Percentiles rank a stretch among this genome's conserved stretches.
Evolutionary conservation across 371 early-diverging fungal species (phyloP).

Genomic region (Coemansia sp.): DNA sequence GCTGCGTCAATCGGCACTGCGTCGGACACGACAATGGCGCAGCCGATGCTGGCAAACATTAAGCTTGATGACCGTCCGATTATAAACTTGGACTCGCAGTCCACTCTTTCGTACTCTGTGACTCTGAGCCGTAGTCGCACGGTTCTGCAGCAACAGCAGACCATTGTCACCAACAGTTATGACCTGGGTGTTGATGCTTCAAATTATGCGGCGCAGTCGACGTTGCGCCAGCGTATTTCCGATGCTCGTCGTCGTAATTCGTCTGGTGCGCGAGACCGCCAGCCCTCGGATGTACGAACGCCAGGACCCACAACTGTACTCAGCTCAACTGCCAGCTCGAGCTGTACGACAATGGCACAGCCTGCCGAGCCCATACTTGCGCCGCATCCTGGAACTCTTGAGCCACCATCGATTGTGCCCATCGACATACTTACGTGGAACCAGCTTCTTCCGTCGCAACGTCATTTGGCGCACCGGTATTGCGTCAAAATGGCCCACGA

Average conservation of each 20-base stretch:
- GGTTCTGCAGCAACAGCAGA: conserved; percentile 20
- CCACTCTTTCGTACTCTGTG: conserved; percentile 17
- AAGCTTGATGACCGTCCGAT: conserved; percentile 31
- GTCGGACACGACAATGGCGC: background rate
- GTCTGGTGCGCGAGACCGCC: conserved; percentile 2
- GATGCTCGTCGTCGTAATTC: conserved; percentile 16
- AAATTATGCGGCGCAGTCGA: background rate
- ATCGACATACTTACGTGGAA: conserved; percentile 47
- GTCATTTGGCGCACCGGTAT: conserved; percentile 36
- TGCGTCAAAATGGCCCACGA: conserved; percentile 45
- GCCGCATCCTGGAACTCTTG: conserved; percentile 16
- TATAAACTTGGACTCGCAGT: conserved; percentile 20
- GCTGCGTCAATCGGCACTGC: conserved; percentile 4
- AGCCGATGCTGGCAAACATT: conserved; percentile 15
- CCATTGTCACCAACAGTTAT: background rate
- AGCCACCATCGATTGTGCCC: conserved; percentile 39
- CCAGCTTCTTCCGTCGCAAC: conserved; percentile 46
- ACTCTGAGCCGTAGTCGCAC: conserved; percentile 9
- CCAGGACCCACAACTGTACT: background rate
- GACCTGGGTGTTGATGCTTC: background rate
- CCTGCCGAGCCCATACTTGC: background rate
- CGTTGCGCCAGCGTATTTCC: conserved; percentile 16
- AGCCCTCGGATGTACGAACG: background rate
- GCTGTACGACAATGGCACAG: conserved; percentile 6
- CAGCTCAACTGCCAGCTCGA: background rate